phyloP scores from a whole-genome alignment of 2,329 filamentous ascomycete species.

The Blastomyces gilchristii region DNA sequence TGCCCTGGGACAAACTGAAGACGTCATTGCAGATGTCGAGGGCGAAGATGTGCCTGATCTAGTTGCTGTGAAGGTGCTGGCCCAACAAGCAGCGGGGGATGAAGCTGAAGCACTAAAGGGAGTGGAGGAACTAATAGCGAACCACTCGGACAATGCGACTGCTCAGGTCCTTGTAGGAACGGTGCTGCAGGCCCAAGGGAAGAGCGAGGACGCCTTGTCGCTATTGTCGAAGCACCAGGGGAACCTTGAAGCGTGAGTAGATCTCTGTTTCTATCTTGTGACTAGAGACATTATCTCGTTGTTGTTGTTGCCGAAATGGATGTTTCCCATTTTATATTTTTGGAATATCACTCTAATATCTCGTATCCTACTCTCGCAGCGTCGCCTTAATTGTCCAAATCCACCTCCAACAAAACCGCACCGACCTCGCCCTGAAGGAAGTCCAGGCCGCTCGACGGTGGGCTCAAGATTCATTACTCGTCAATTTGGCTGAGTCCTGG shows the following conservation, averaged over 20 bases:
- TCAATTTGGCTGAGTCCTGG: constrained; percentile 94
- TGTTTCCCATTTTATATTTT: not conserved
- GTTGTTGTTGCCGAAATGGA: not conserved
- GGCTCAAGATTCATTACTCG: constrained; percentile 87
- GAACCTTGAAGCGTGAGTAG: constrained; percentile 61
- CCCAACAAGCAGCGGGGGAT: constrained; percentile 53
- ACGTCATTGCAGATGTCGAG: constrained; percentile 59
- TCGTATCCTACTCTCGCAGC: constrained; percentile 28
- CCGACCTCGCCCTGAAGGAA: constrained; percentile 83
- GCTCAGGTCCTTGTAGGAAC: constrained; percentile 79
- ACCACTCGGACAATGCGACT: constrained; percentile 59
- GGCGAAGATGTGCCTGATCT: constrained; percentile 61
- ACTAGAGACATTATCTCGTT: not conserved
- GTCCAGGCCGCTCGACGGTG: constrained; percentile 76
- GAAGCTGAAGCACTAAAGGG: constrained; percentile 51
- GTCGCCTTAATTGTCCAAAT: constrained; percentile 88
- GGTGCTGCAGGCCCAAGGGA: constrained; percentile 66
- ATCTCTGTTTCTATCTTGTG: not conserved
- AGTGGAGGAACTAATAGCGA: constrained; percentile 57
- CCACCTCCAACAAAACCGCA: constrained; percentile 80
- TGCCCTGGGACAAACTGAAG: constrained; percentile 65
- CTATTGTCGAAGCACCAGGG: constrained; percentile 76
- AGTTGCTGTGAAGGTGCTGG: constrained; percentile 64
- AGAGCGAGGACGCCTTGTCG: constrained; percentile 74
- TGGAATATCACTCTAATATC: not conserved